phyloP scores from a whole-genome alignment of 2,329 filamentous ascomycete species.

The Aspergillus amoenus region DNA sequence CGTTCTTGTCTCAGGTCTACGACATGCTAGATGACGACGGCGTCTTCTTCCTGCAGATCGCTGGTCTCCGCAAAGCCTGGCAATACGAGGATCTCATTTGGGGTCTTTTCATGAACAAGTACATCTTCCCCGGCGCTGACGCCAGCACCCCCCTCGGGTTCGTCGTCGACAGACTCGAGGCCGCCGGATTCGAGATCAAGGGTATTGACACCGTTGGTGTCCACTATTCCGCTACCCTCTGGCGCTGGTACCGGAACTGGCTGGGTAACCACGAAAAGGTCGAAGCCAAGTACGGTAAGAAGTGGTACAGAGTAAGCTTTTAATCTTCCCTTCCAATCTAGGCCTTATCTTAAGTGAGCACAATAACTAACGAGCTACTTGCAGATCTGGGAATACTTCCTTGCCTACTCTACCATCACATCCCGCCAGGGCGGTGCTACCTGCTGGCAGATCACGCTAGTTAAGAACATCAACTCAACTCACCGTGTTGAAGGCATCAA shows the following conservation, averaged over 20 bases:
- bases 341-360: no score
- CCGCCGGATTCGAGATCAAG: slow-evolving; percentile 88
- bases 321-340: not conserved
- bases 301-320: slow-evolving; percentile 85
- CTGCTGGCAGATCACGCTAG: slow-evolving; percentile 81
- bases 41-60: slow-evolving; percentile 92
- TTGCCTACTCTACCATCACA: slow-evolving; percentile 79
- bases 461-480: slow-evolving; percentile 87
- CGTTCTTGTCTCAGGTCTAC: slow-evolving; percentile 82
- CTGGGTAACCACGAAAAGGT: slow-evolving; percentile 90
- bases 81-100: slow-evolving; percentile 98
- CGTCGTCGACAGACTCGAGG: slow-evolving; percentile 81
- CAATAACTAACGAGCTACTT: not conserved
- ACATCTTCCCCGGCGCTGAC: slow-evolving; percentile 95
- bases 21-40: slow-evolving; percentile 97
- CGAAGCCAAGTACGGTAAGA: slow-evolving; percentile 87
- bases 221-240: slow-evolving; percentile 94
- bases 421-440: slow-evolving; percentile 81
- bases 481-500: slow-evolving; percentile 75
- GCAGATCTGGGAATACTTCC: slow-evolving; percentile 85
- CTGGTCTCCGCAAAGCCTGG: slow-evolving; percentile 90
- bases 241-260: slow-evolving; percentile 99
- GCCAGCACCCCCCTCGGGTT: slow-evolving; percentile 90
- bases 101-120: slow-evolving; percentile 99
- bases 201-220: slow-evolving; percentile 88